phyloP scores from a whole-genome alignment of 768 basidiomycete species.

The Dentipellis sp. region DNA sequence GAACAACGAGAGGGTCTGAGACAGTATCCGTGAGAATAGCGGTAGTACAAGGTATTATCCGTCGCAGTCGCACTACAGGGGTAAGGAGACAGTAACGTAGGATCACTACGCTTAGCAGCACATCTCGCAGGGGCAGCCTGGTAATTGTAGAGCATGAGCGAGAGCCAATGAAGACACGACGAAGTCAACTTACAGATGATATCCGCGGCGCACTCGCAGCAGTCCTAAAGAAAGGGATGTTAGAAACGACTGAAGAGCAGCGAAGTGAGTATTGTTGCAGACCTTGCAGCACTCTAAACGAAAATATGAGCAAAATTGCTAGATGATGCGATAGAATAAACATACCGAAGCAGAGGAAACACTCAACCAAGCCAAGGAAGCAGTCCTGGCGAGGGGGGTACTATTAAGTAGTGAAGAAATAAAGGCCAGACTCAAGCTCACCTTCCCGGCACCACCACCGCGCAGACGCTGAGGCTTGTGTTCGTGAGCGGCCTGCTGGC shows the following conservation, averaged over 20 bases:
- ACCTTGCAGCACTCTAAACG: slow-evolving; percentile 64
- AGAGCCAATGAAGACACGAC: not conserved
- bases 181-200: slow-evolving; percentile 49
- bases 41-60: too few relatives aligned
- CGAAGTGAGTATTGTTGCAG: slow-evolving; percentile 3
- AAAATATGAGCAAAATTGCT: not conserved
- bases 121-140: slow-evolving; percentile 78
- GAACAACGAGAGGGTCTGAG: too few relatives aligned
- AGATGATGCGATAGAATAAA: not conserved
- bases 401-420: not conserved
- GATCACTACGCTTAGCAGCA: slow-evolving; percentile 37
- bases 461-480: slow-evolving; percentile 50
- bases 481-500: slow-evolving; percentile 25
- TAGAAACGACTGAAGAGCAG: not conserved
- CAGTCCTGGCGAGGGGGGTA: slow-evolving; percentile 41
- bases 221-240: slow-evolving; percentile 32
- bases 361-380: slow-evolving; percentile 48
- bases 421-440: slow-evolving; percentile 17
- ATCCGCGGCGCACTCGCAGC: slow-evolving; percentile 62
- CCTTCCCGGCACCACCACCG: slow-evolving; percentile 65
- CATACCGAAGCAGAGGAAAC: slow-evolving; percentile 70
- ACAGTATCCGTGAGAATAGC: too few relatives aligned
- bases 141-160: slow-evolving; percentile 1
- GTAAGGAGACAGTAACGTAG: too few relatives aligned
- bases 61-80: too few relatives aligned